Conservation (phyloP, 192 early-diverging fungal species). For the Gryganskiella cystojenkinii region DNA sequence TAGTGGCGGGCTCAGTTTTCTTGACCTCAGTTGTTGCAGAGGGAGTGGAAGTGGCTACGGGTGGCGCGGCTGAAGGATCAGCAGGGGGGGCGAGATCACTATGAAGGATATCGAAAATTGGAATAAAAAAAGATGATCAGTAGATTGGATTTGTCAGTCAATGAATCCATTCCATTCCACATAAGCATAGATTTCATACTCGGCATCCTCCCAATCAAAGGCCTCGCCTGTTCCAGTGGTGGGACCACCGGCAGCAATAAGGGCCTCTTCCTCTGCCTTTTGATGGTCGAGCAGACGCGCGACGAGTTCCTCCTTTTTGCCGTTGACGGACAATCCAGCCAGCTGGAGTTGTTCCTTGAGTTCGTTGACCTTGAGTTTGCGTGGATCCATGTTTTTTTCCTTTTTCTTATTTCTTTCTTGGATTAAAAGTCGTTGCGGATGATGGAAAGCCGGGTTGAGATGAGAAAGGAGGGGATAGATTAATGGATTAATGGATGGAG, state of each 20-base stretch:
- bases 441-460: not conserved
- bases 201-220: conserved; percentile 55
- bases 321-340: conserved; percentile 62
- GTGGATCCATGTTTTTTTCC: conserved; percentile 36
- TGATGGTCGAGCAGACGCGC: conserved; percentile 67
- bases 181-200: conserved; percentile 45
- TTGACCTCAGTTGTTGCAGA: not conserved
- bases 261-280: conserved; percentile 54
- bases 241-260: conserved; percentile 26
- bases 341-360: conserved; percentile 67
- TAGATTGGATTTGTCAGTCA: no score
- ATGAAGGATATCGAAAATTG: not conserved
- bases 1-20: not conserved
- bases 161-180: no score
- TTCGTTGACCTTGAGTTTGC: conserved; percentile 65
- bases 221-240: conserved; percentile 40
- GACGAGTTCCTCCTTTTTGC: conserved; percentile 76
- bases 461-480: not conserved
- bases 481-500: no score
- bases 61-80: conserved; percentile 5
- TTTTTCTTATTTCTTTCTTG: conserved; percentile 2
- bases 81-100: conserved; percentile 47
- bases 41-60: not conserved
- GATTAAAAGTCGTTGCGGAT: not conserved
- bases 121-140: not conserved